phyloP scores from a whole-genome alignment of 495 filamentous ascomycete species.

The Penicillium simplicissimum region DNA sequence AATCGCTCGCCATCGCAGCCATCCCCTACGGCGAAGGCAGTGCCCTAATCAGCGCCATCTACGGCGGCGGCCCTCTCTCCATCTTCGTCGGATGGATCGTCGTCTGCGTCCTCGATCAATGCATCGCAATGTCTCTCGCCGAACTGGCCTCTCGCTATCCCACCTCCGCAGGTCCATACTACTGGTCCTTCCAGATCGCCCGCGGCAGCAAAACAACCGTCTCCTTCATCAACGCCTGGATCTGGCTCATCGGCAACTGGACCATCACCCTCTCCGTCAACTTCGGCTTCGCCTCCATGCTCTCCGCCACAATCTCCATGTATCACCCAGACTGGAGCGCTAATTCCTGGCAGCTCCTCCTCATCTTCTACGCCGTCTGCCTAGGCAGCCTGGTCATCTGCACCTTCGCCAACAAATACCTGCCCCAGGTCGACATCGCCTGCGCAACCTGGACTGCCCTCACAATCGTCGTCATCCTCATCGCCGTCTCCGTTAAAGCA shows the following conservation, averaged over 20 bases:
- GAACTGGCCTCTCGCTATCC: conserved; percentile 53
- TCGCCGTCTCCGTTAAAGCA: conserved; percentile 44
- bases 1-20: conserved; percentile 42
- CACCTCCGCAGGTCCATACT: conserved; percentile 52
- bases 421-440: conserved; percentile 55
- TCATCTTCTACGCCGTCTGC: conserved; percentile 60
- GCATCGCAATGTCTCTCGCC: conserved; percentile 44
- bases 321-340: conserved; percentile 58
- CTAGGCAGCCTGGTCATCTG: conserved; percentile 56
- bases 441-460: conserved; percentile 44
- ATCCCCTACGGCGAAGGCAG: conserved; percentile 52
- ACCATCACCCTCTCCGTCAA: conserved; percentile 70
- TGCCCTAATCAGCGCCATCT: conserved; percentile 44
- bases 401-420: conserved; percentile 54
- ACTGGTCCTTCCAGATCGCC: conserved; percentile 49
- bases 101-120: conserved; percentile 40
- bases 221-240: conserved; percentile 68
- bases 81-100: conserved; percentile 48
- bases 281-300: conserved; percentile 63
- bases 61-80: conserved; percentile 43
- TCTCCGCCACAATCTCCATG: conserved; percentile 56
- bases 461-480: conserved; percentile 43
- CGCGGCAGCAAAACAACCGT: conserved; percentile 38
- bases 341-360: conserved; percentile 57
- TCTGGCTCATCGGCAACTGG: conserved; percentile 68